A percentile compares a stretch with the other conserved stretches of the same genome.
phyloP scores from a whole-genome alignment of 2,329 filamentous ascomycete species.

The Cylindrodendrum hubeiense region DNA sequence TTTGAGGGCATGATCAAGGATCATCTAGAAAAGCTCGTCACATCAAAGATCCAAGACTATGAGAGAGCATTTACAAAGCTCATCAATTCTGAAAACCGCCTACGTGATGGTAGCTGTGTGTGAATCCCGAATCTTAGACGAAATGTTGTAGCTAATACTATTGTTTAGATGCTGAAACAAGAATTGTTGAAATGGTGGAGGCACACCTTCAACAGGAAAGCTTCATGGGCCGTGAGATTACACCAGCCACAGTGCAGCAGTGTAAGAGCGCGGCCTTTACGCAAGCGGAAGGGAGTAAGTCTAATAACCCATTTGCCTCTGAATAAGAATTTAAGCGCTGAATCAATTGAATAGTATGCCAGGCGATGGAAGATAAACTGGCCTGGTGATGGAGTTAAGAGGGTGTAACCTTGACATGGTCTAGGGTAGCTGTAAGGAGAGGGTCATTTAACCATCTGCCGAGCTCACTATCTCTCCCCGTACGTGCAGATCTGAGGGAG shows the following conservation, averaged over 20 bases:
- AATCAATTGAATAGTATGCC: conserved; percentile 2
- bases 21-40: neutral
- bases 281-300: conserved; percentile 19
- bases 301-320: neutral
- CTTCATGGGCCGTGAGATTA: neutral
- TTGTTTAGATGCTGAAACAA: neutral
- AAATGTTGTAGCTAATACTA: neutral
- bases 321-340: neutral
- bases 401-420: too few species aligned
- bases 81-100: neutral
- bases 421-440: too few species aligned
- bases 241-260: conserved; percentile 20
- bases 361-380: conserved; percentile 10
- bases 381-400: conserved; percentile 15
- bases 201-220: conserved; percentile 3
- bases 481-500: too few species aligned
- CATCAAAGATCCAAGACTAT: neutral
- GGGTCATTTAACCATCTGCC: too few species aligned
- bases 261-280: conserved; percentile 19
- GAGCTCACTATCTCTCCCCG: too few species aligned
- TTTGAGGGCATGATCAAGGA: neutral
- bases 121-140: neutral
- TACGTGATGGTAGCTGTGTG: neutral
- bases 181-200: conserved; percentile 1
- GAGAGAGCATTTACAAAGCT: conserved; percentile 1